Percentiles rank a stretch among this genome's conserved stretches.
Conservation (phyloP, 192 early-diverging fungal species). For the Cetraspora pellucida region DNA sequence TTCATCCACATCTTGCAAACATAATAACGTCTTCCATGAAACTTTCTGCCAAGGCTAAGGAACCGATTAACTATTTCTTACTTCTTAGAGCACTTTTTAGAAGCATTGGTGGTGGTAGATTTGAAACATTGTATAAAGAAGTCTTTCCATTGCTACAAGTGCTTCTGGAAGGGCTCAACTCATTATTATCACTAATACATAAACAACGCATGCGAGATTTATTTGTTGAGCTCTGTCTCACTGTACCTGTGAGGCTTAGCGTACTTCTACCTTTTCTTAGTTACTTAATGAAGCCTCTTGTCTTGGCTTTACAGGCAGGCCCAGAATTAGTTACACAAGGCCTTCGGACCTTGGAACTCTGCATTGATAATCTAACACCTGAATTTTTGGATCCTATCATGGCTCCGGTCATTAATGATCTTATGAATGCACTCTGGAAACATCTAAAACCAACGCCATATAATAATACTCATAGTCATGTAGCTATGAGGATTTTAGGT, state of each 20-base stretch:
- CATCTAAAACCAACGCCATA: conserved; percentile 90
- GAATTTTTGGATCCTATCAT: conserved; percentile 98
- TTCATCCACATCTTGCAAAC: conserved; percentile 89
- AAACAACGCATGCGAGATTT: conserved; percentile 88
- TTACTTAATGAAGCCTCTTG: conserved; percentile 94
- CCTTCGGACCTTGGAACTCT: conserved; percentile 93
- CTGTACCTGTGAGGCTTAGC: conserved; percentile 94
- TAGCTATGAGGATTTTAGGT: conserved; percentile 90
- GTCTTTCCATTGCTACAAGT: conserved; percentile 92
- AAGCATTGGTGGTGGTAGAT: conserved; percentile 95
- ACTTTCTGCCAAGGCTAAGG: conserved; percentile 77
- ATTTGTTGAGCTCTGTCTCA: conserved; percentile 97
- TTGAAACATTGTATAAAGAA: conserved; percentile 94
- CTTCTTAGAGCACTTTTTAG: conserved; percentile 89
- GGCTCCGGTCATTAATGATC: conserved; percentile 87
- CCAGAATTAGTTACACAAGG: conserved; percentile 96
- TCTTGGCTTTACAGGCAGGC: conserved; percentile 87
- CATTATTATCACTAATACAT: conserved; percentile 73
- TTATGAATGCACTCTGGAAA: conserved; percentile 93
- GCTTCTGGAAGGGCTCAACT: conserved; percentile 89
- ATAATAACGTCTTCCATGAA: conserved; percentile 91
- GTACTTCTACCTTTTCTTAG: conserved; percentile 91
- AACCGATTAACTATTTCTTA: conserved; percentile 91
- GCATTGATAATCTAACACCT: conserved; percentile 96
- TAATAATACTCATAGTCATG: conserved; percentile 77